Percentiles rank a stretch among this genome's conserved stretches.
Evolutionary conservation across 148 eudicot species (phyloP).

Genomic region (Diospyros kaki): DNA sequence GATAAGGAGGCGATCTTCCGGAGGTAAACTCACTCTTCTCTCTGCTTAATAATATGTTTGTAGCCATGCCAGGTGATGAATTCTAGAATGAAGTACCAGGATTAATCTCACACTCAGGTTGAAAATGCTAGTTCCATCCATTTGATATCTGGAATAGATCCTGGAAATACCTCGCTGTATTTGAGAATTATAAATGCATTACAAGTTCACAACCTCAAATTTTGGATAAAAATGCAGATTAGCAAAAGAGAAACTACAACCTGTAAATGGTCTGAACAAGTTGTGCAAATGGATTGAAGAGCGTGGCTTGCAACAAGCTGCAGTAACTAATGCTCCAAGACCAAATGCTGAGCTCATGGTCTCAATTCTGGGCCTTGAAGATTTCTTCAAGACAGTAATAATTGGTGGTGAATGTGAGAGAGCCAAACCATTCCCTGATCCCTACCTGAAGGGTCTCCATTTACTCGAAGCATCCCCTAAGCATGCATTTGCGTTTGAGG

Average conservation of each 20-base stretch:
- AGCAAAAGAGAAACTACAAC: constrained; percentile 31
- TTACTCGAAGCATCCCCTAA: constrained; percentile 37
- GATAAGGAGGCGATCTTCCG: constrained; percentile 48
- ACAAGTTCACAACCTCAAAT: not conserved
- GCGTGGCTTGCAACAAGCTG: constrained; percentile 37
- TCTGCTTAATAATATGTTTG: not conserved
- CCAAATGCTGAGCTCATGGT: constrained; percentile 39
- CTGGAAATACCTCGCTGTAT: not conserved
- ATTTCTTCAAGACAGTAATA: constrained; percentile 35
- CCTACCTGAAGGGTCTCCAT: constrained; percentile 46
- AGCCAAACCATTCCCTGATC: constrained; percentile 49
- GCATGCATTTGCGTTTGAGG: constrained; percentile 42
- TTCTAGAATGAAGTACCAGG: not conserved
- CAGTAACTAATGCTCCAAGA: constrained; percentile 49
- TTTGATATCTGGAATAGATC: not conserved
- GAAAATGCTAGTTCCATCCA: not conserved
- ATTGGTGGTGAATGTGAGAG: constrained; percentile 40
- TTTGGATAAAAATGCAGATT: constrained; percentile 20
- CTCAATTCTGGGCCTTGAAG: constrained; percentile 25
- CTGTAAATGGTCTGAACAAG: constrained; percentile 34
- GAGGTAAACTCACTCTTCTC: constrained; percentile 23
- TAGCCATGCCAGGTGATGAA: not conserved
- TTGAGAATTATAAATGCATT: not conserved
- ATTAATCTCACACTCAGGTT: too few relatives aligned
- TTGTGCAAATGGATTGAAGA: constrained; percentile 45